Evolutionary conservation across 108 stramenopile genomes (phyloP).

Genomic region (Fragilaria radians): DNA sequence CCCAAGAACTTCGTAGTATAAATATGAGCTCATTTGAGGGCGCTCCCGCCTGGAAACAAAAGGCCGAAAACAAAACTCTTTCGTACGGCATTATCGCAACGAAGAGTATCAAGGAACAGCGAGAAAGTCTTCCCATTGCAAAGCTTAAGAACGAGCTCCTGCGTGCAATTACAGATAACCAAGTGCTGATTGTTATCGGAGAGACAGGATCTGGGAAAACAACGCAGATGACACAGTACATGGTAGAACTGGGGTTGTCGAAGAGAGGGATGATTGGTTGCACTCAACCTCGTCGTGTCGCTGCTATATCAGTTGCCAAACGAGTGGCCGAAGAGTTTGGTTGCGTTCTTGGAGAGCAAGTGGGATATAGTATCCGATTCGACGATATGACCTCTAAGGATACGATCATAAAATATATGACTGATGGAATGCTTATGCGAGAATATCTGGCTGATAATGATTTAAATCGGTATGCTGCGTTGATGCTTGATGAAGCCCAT

Average conservation of each 20-base stretch:
- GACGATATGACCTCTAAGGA: conserved; percentile 93
- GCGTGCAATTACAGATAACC: conserved; percentile 77
- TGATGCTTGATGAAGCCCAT: conserved; percentile 97
- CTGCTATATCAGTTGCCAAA: conserved; percentile 97
- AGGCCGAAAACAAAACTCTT: conserved; percentile 90
- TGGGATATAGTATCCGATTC: conserved; percentile 98
- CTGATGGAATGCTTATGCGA: conserved; percentile 99
- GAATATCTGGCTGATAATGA: conserved; percentile 89
- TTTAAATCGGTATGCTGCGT: conserved; percentile 75
- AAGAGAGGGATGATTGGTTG: conserved; percentile 94
- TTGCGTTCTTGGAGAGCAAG: conserved; percentile 89
- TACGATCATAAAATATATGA: conserved; percentile 99
- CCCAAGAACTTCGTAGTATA: conserved; percentile 93
- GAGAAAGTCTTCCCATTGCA: conserved; percentile 90
- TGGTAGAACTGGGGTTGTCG: conserved; percentile 92
- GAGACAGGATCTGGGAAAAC: conserved; percentile 96
- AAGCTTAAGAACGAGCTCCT: conserved; percentile 79
- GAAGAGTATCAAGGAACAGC: conserved; percentile 93
- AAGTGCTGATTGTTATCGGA: conserved; percentile 95
- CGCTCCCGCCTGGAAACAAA: conserved; percentile 97
- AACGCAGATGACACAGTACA: conserved; percentile 99
- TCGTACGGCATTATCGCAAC: conserved; percentile 90
- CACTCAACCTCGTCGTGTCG: conserved; percentile 98
- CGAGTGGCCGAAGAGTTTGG: conserved; percentile 99
- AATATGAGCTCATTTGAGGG: conserved; percentile 86